Evolutionary conservation across 768 basidiomycete species (phyloP).

Genomic region (Tricholoma hemisulphureum): DNA sequence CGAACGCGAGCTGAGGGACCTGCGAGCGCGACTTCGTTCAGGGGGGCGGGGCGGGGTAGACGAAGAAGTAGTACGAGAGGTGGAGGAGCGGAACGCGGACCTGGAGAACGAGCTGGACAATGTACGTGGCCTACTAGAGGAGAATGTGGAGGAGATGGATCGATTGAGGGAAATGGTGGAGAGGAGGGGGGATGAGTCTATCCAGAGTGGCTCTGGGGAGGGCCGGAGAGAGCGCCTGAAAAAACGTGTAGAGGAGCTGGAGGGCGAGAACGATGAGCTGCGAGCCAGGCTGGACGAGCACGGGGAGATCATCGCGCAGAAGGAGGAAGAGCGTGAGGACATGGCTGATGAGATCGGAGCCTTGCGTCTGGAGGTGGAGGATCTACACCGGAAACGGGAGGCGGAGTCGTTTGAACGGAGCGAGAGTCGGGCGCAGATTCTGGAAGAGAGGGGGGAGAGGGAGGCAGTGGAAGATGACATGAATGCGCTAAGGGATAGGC

Average conservation of each 20-base stretch:
- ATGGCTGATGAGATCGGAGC: conserved; percentile 63
- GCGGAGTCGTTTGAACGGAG: conserved; percentile 68
- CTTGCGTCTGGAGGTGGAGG: conserved; percentile 65
- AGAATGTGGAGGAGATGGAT: conserved; percentile 83
- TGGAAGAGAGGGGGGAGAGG: conserved; percentile 71
- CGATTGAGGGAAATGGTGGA: conserved; percentile 69
- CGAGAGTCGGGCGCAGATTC: conserved; percentile 65
- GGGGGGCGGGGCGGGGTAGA: conserved; percentile 45
- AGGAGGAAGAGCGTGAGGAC: conserved; percentile 73
- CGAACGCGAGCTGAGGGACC: conserved; percentile 65
- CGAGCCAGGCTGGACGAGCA: conserved; percentile 57
- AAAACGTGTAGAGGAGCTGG: conserved; percentile 54
- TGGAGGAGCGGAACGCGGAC: conserved; percentile 61
- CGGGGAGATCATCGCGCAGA: conserved; percentile 49
- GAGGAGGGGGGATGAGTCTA: conserved; percentile 43
- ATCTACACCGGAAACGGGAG: conserved; percentile 58
- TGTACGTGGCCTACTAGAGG: conserved; percentile 66
- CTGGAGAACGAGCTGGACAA: conserved; percentile 75
- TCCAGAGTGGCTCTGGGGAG: conserved; percentile 39
- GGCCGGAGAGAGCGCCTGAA: conserved; percentile 42
- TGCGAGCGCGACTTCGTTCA: conserved; percentile 33
- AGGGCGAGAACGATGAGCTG: conserved; percentile 63
- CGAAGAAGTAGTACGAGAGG: conserved; percentile 52
- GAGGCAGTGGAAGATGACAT: conserved; percentile 80
- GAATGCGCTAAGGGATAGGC: conserved; percentile 69